Percentiles rank a stretch among this genome's conserved stretches.
Conservation (phyloP, 495 filamentous ascomycete species). For the Aspergillus baeticus region DNA sequence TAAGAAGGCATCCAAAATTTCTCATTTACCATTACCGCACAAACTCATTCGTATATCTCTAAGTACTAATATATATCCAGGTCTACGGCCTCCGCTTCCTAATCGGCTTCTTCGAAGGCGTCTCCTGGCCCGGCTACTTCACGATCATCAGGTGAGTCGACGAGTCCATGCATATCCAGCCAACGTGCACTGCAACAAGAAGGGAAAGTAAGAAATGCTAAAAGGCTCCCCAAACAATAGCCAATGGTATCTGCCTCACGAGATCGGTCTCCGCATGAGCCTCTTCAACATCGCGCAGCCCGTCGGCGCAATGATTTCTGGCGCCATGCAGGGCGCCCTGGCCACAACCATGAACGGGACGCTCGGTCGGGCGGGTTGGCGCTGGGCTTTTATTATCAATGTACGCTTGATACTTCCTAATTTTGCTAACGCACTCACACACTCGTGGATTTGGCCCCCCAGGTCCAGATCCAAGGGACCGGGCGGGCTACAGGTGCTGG, state of each 20-base stretch:
- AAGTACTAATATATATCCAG: background rate
- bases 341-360: constrained; percentile 20
- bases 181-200: too few relatives aligned
- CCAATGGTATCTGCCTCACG: constrained; percentile 19
- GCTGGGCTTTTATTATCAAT: constrained; percentile 26
- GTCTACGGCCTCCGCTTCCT: constrained; percentile 19
- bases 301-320: constrained; percentile 25
- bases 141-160: constrained; percentile 20
- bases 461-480: too few relatives aligned
- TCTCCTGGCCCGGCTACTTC: constrained; percentile 19
- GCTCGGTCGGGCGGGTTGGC: constrained; percentile 20
- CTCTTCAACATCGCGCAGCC: constrained; percentile 23
- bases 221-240: background rate
- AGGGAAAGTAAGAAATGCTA: background rate
- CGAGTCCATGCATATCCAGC: too few relatives aligned
- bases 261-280: constrained; percentile 20
- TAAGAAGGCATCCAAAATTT: background rate
- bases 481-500: background rate
- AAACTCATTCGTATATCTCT: too few relatives aligned
- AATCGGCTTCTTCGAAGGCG: constrained; percentile 19
- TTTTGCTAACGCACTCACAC: too few relatives aligned
- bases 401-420: constrained; percentile 3
- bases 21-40: too few relatives aligned
- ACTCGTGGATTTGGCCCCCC: too few relatives aligned
- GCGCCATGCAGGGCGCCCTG: constrained; percentile 24